Conservation (phyloP, 176 grass and related monocot species). For the Echinochloa phyllopogon region DNA sequence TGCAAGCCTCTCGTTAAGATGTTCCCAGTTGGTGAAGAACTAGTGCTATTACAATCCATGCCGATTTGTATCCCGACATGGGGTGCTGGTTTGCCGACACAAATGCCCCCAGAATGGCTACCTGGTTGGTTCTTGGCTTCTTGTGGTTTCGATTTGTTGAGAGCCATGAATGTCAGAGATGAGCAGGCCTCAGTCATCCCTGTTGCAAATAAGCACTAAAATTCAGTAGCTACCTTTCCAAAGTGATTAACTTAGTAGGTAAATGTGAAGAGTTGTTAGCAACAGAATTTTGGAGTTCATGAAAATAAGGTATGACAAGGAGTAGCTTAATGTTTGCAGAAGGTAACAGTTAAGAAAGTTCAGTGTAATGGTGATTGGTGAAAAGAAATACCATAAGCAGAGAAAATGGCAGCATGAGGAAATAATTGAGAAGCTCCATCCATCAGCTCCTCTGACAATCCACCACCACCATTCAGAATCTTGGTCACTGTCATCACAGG, state of each 20-base stretch:
- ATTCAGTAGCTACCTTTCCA: background rate
- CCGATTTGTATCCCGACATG: slow-evolving; percentile 69
- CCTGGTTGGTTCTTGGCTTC: slow-evolving; percentile 7
- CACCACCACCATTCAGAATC: slow-evolving; percentile 84
- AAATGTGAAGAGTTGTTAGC: background rate
- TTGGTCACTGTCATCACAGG: slow-evolving; percentile 54
- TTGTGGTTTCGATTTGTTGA: slow-evolving; percentile 43
- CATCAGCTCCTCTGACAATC: slow-evolving; percentile 59
- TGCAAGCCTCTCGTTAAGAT: slow-evolving; percentile 93
- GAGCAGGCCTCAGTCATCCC: slow-evolving; percentile 98
- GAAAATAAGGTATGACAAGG: background rate
- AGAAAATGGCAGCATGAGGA: slow-evolving; percentile 67
- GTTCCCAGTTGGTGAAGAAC: slow-evolving; percentile 45
- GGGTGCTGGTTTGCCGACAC: slow-evolving; percentile 77
- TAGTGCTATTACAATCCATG: background rate
- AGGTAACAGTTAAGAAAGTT: background rate
- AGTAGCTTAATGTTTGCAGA: background rate
- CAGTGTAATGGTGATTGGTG: background rate
- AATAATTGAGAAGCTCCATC: slow-evolving; percentile 58
- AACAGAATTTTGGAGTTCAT: background rate
- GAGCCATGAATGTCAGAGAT: slow-evolving; percentile 80
- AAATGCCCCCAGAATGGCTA: slow-evolving; percentile 41
- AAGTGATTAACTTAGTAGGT: background rate
- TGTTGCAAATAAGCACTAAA: slow-evolving; percentile 22
- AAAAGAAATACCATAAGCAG: slow-evolving; percentile 74